Evolutionary conservation across 2,329 filamentous ascomycete species (phyloP), one percentile per base, ranked within the genome.

Genomic region (Colletotrichum brevisporum): DNA sequence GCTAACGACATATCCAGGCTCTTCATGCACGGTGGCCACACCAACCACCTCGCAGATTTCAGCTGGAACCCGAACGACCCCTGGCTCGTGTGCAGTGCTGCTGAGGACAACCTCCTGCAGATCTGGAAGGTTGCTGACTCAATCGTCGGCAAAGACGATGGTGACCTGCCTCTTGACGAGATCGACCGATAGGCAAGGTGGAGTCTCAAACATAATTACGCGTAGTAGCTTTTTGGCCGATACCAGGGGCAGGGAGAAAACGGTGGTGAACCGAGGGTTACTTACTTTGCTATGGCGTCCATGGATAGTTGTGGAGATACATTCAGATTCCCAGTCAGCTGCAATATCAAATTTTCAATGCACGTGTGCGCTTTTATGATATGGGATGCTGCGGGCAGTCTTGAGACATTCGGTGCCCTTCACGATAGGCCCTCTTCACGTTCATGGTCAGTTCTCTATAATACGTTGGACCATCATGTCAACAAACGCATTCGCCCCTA

Each of bases 1-100:
- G 58, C 74, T 79, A 72, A 78, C 72, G 72, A 36, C 5, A 18
- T 41, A 61, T 48, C 6, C 68, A 94, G 93, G 54, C 84, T 99
- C 1, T 99, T 99, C 83, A 98, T 99, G 95, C 96, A 99, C 76
- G 96, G 96, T 70, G 96, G 96, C 39, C 97, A 99, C 83, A 99
- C 96, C 12, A 98, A 98, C 82, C 92, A 97, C 73, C 90, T 99
- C 71, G 94, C 94, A 43, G 97, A 99, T 81, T 99, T 99, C 77
- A 95, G 92, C 82, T 99, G 95, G 95, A 99, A 99, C 81, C 90
- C 90, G 74, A 97, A 97, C 78, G 94, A 98, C 76, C 95, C 95
- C 5, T 99, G 97, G 97, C 89, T 98, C 63, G 93, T 99, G 73
- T 95, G 94, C 79, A 97, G 93, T 70, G 95, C 96, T 16, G 96